These are phyloP conservation scores for Amborella trichopoda DNA, from an alignment of 164 flowering plant species.

Conservation along the genomic window DNA sequence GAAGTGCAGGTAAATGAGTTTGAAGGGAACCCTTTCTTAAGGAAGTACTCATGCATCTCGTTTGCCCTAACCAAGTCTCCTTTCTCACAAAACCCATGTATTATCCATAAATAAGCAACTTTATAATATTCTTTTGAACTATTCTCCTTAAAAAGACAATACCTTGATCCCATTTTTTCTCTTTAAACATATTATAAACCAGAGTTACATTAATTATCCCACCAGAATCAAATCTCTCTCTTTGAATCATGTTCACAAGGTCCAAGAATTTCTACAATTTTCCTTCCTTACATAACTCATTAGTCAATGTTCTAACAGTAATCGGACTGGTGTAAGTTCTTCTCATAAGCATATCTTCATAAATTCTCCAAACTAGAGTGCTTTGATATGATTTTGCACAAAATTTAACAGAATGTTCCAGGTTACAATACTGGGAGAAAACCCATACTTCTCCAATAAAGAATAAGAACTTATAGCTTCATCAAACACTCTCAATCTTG, in stretches of 20 bases:
- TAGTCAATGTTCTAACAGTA: constrained; percentile 39
- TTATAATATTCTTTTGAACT: constrained; percentile 59
- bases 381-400: constrained; percentile 30
- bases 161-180: constrained; percentile 47
- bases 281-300: constrained; percentile 72
- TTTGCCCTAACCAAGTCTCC: constrained; percentile 32
- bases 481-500: constrained; percentile 54
- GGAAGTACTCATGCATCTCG: constrained; percentile 52
- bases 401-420: constrained; percentile 55
- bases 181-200: constrained; percentile 43
- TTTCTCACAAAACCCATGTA: constrained; percentile 33
- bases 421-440: constrained; percentile 34
- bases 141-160: constrained; percentile 49
- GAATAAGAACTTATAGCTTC: constrained; percentile 37
- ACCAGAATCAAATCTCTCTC: constrained; percentile 49
- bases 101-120: constrained; percentile 46
- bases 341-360: constrained; percentile 50
- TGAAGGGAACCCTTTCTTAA: constrained; percentile 48
- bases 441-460: constrained; percentile 44
- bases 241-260: constrained; percentile 45
- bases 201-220: constrained; percentile 58
- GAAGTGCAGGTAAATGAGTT: constrained; percentile 57
- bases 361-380: constrained; percentile 51
- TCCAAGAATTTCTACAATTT: constrained; percentile 36
- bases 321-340: constrained; percentile 55